A percentile compares a stretch with the other conserved stretches of the same genome.
phyloP scores from a whole-genome alignment of 2,329 filamentous ascomycete genomes.

The Pseudocercospora macadamiae region DNA sequence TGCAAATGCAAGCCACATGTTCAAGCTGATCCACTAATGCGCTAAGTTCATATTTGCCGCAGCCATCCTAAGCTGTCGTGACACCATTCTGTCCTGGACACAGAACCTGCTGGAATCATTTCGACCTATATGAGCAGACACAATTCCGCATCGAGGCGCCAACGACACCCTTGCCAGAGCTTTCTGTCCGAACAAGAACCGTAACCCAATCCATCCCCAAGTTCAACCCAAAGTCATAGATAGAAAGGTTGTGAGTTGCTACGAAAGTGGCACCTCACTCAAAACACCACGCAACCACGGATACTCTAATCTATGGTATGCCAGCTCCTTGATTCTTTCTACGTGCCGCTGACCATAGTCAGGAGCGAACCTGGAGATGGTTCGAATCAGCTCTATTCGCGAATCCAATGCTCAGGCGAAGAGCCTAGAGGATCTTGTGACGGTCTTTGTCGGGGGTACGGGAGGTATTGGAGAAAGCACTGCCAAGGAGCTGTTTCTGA shows the following conservation, averaged over 20 bases:
- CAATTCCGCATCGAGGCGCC: too few species aligned
- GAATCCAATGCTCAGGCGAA: conserved; percentile 37
- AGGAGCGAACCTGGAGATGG: conserved; percentile 28
- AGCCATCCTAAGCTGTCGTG: too few species aligned
- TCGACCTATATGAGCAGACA: too few species aligned
- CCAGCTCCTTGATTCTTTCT: not conserved
- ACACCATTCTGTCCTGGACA: too few species aligned
- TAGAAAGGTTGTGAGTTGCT: not conserved
- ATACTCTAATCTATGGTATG: conserved; percentile 1
- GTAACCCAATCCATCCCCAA: not conserved
- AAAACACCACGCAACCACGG: not conserved
- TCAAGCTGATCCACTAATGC: too few species aligned
- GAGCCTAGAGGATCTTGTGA: conserved; percentile 36
- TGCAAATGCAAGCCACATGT: too few species aligned
- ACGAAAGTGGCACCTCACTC: not conserved
- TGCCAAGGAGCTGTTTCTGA: conserved; percentile 46
- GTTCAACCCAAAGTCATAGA: too few species aligned
- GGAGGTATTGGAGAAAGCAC: conserved; percentile 49
- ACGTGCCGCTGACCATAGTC: not conserved
- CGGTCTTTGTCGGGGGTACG: conserved; percentile 48
- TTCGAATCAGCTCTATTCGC: conserved; percentile 36
- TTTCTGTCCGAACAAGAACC: not conserved
- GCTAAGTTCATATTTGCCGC: too few species aligned
- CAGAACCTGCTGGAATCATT: too few species aligned
- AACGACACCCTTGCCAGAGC: too few species aligned